phyloP scores from a whole-genome alignment of 2,329 filamentous ascomycete species.

The Ophiostoma sp. region DNA sequence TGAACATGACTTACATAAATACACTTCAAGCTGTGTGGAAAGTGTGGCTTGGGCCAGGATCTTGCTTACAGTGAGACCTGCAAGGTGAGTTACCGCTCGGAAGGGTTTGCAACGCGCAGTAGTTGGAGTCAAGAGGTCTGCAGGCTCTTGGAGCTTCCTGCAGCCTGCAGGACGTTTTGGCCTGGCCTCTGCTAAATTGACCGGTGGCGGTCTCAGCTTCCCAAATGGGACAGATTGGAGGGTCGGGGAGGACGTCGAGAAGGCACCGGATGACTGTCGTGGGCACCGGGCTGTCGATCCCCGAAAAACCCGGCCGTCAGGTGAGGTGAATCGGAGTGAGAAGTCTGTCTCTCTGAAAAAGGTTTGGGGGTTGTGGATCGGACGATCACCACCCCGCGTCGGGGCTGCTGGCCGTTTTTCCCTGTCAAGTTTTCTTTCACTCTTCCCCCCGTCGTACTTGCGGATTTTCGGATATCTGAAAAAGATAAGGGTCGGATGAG shows the following conservation, averaged over 20 bases:
- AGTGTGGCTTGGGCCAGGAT: background rate
- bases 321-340: background rate
- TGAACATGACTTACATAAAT: background rate
- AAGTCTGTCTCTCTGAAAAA: background rate
- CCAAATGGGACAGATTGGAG: background rate
- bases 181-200: background rate
- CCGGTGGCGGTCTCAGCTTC: background rate
- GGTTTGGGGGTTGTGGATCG: background rate
- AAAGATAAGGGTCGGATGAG: background rate
- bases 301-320: background rate
- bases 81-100: background rate
- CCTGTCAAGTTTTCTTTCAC: no score
- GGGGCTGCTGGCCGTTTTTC: background rate
- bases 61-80: background rate
- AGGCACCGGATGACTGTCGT: background rate
- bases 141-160: background rate
- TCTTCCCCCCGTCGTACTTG: background rate
- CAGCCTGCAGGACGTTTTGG: background rate
- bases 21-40: background rate
- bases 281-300: background rate
- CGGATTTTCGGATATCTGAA: background rate
- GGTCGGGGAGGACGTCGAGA: background rate
- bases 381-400: conserved; percentile 7
- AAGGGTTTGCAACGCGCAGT: background rate
- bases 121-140: background rate